A percentile compares a stretch with the other conserved stretches of the same genome.
Conservation (phyloP, 805 yeast genomes). For the Wickerhamomyces strasburgensis region DNA sequence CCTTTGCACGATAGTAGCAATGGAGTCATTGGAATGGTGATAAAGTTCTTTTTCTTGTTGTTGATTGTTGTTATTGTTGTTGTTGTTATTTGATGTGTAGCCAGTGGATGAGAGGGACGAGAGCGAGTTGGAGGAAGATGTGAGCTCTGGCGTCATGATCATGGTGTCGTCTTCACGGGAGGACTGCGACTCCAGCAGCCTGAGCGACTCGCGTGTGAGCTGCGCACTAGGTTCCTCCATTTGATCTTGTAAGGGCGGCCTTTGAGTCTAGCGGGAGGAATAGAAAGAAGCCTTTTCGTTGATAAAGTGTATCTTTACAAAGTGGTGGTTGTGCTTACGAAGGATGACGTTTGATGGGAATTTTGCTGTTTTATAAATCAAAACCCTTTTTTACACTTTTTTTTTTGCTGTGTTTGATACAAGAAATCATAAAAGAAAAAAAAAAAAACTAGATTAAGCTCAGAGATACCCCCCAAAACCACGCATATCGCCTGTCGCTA, state of each 20-base stretch:
- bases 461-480: too few relatives aligned
- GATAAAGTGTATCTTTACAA: too few relatives aligned
- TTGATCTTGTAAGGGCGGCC: too few relatives aligned
- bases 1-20: conserved; percentile 23
- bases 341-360: too few relatives aligned
- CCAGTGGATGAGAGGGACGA: not conserved
- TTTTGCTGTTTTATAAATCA: too few relatives aligned
- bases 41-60: conserved; percentile 4
- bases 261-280: not conserved
- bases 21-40: conserved; percentile 20
- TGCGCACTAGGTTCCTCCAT: not conserved
- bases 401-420: too few relatives aligned
- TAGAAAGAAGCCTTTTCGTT: not conserved
- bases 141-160: conserved; percentile 16
- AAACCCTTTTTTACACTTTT: too few relatives aligned
- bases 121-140: conserved; percentile 8
- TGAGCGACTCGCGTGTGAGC: not conserved
- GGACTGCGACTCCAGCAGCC: not conserved
- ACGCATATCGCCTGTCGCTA: too few relatives aligned
- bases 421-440: too few relatives aligned
- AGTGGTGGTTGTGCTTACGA: too few relatives aligned
- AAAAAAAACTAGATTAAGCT: too few relatives aligned
- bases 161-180: not conserved
- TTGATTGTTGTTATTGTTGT: conserved; percentile 3
- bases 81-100: not conserved